Conservation (phyloP, 257 asterid species). For the Leonotis leonurus region DNA sequence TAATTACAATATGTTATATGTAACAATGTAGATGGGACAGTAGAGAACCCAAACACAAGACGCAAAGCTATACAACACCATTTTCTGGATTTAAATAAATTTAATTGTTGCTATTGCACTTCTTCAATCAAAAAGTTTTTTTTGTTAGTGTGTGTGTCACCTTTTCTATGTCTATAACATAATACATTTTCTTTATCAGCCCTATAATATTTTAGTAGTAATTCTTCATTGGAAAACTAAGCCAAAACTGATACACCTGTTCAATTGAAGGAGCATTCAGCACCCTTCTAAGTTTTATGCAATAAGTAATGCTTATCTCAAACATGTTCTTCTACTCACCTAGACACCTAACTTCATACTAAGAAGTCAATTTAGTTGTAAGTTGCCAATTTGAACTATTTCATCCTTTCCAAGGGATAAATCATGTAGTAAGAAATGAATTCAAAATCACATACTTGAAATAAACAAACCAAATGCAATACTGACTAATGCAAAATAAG, state of each 20-base stretch:
- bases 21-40: background rate
- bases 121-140: background rate
- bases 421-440: background rate
- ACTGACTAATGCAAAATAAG: background rate
- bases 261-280: background rate
- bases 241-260: background rate
- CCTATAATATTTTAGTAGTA: background rate
- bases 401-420: background rate
- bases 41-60: background rate
- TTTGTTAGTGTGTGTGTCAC: too few species aligned
- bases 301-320: background rate
- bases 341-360: conserved; percentile 1
- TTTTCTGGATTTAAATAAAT: background rate
- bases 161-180: background rate
- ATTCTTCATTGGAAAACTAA: background rate
- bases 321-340: conserved; percentile 2
- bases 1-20: conserved; percentile 3
- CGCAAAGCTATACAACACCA: background rate
- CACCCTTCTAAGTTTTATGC: background rate
- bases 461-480: background rate
- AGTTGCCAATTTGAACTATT: background rate
- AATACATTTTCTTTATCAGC: background rate
- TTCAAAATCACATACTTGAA: background rate
- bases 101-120: background rate
- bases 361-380: background rate